Evolutionary conservation across 2,329 filamentous ascomycete species (phyloP), one percentile per base, ranked within the genome.

Genomic region (Mycosphaerella sp.): DNA sequence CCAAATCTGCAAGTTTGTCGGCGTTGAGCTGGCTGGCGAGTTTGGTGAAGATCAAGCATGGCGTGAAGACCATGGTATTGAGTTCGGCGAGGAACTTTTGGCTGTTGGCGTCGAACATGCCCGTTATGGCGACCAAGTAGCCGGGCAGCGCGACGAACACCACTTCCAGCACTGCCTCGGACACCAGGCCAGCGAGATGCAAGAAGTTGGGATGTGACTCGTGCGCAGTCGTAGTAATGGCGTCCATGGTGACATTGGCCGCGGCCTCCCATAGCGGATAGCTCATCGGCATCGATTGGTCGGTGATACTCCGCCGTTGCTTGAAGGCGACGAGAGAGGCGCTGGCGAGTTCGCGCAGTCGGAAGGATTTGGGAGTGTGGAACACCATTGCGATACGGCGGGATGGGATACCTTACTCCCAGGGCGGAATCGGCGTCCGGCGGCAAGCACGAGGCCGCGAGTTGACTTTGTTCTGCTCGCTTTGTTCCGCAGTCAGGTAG

Each of bases 21-120:
- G 89, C 87, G 41, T 87, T 95, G 52, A 98, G 79, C 71, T 98
- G 91, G 1, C 89, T 95, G 6, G 90, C 93, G 35, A 98, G 80
- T 71, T 98, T 98, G 13, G 88, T 95, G 71, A 97, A 98, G 70
- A 98, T 89, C 58, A 98, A 82, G 69, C 93, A 97, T 59, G 93
- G 93, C 27, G 93, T 98, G 71, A 98, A 98, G 37, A 98, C 78
- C 74, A 87, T 87, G 53, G 96, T 89, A 69, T 98, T 98, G 61
- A 98, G 77, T 66, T 98, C 96, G 48, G 93, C 91, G 44, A 96
- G 78, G 66, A 98, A 94, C 71, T 96, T 97, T 70, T 98, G 93
- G 68, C 90, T 87, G 45, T 95, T 89, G 57, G 88, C 89, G 71
- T 95, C 89, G 71, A 98, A 97, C 73, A 95, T 87, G 67, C 93